Base-by-base conservation (phyloP, 2,329 filamentous ascomycete species). In the Zymoseptoria tritici region DNA sequence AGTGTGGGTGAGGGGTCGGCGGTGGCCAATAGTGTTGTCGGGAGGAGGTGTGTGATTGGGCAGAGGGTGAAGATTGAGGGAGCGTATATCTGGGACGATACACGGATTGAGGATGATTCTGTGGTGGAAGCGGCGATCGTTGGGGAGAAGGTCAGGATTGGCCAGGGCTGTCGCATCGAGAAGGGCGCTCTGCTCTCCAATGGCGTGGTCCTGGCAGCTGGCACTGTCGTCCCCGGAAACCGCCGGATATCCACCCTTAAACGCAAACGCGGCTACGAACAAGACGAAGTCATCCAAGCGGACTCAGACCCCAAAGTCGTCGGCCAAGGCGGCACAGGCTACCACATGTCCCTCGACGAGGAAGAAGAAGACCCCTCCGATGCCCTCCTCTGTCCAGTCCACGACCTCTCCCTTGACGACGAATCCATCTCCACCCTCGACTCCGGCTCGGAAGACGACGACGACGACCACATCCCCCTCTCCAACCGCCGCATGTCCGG, bases 41-140 rank as follows among this genome's bases (percentile, higher is more conserved):
- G 94, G 31, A 84, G 88, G 62, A 83, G 89, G 65, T 97, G 93
- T 75, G 86, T 85, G 64, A 94, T 99, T 66, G 94, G 94, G 6
- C 87, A 84, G 66, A 90, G 94, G 65, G 92, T 94, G 26, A 83
- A 80, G 46, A 85, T 99, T 62, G 82, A 89, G 54, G 83, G 90
- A 66, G 88, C 90, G 21, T 93, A 91, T 68, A 84, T 99, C 64
- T 97, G 93, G 92, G 90, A 97, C 67, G 84, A 91, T 67, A 85
- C 85, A 0, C 83, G 82, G 4, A 84, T 99, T 66, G 88, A 85
- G 1, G 90, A 97, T 70, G 86, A 86, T 20, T 81, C 87, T 16
- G 82, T 82, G 22, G 78, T 99, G 54, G 80, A 82, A 8, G 83
- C 85, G 64, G 87, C 91, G 1, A 85, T 99, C 50, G 78, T 99